These are phyloP conservation scores for Petunia secreta DNA, from an alignment of 257 asterid species.

Conservation along the genomic window DNA sequence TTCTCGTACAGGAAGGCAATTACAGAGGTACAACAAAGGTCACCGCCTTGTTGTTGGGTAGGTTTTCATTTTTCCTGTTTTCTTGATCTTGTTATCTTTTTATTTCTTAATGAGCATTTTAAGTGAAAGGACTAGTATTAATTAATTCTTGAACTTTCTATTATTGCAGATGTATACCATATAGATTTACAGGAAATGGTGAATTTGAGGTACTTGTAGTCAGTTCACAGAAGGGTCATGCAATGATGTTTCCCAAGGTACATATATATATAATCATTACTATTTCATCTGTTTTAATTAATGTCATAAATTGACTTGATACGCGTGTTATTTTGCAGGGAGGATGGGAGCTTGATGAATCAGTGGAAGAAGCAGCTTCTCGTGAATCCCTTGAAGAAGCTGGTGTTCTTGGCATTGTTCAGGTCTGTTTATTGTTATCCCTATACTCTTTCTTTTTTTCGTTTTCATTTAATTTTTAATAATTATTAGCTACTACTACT, in stretches of 20 bases:
- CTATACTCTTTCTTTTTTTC: background rate
- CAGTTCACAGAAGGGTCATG: constrained; percentile 62
- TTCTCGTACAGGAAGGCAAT: constrained; percentile 69
- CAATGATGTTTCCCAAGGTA: constrained; percentile 87
- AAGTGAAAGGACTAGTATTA: no score
- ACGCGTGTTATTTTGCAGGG: constrained; percentile 44
- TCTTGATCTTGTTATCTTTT: background rate
- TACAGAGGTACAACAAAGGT: constrained; percentile 71
- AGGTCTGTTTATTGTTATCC: constrained; percentile 39
- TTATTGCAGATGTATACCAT: constrained; percentile 67
- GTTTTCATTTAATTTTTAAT: background rate
- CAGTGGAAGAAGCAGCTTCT: constrained; percentile 71
- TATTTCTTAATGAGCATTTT: background rate
- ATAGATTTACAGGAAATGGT: constrained; percentile 46
- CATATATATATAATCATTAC: background rate
- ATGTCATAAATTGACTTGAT: background rate
- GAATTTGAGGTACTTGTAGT: constrained; percentile 71
- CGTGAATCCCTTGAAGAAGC: constrained; percentile 87
- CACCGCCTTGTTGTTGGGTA: constrained; percentile 75
- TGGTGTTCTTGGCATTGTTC: constrained; percentile 73
- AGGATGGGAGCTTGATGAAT: constrained; percentile 85
- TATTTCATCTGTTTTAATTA: background rate
- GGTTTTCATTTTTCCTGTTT: background rate
- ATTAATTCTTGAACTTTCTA: background rate
- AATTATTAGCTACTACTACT: background rate